Evolutionary conservation across 139 green algal genomes (phyloP), one percentile per base, ranked within the genome.

Genomic region (Chlorella vulgaris): DNA sequence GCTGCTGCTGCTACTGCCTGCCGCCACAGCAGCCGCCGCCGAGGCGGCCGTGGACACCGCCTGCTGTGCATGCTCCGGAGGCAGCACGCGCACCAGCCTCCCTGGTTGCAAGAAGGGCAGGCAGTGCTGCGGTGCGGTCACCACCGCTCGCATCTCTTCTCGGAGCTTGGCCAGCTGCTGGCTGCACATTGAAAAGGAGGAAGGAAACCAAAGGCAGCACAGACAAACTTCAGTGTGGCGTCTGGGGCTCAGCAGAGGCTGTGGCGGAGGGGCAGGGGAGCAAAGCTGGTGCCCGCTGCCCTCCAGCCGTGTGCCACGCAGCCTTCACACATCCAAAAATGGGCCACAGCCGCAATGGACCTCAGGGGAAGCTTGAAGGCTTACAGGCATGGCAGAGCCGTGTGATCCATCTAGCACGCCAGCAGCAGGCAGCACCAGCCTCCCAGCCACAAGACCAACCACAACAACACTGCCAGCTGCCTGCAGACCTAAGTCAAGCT

Each of bases 21-120:
- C 50, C 50, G 35, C 31, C 36, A 33, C 77, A 22, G 50, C 21
- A 42, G 29, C 43, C 51, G 31, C 8, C 47, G 61, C 13, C 38
- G 22, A 13, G 28, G 29, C 22, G 58, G 50, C 31, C 55, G 80
- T 68, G 26, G 66, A 61, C 50, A 24, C 35, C 58, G 31, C 50
- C 31, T 38, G 26, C 29, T 51, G 22, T 39, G 77, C 73, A 40
- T 58, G 33, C 0, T 55, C 42, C 26, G 76, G 29, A 21, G 77
- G 78, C 40, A 90, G 82, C 82, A 98, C 75, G 8, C 84, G 77
- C 8, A 96, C 87, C 22, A 98, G 80, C 0, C 95, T 87, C 0
- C 94, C 94, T 0, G 93, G 91, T 84, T 97, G 92, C 47, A 98
- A 88, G 87, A 98, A 98, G 42, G 91, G 94, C 60, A 98, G 81